Conservation (phyloP, 805 yeast species). For the Hyphopichia homilentoma region DNA sequence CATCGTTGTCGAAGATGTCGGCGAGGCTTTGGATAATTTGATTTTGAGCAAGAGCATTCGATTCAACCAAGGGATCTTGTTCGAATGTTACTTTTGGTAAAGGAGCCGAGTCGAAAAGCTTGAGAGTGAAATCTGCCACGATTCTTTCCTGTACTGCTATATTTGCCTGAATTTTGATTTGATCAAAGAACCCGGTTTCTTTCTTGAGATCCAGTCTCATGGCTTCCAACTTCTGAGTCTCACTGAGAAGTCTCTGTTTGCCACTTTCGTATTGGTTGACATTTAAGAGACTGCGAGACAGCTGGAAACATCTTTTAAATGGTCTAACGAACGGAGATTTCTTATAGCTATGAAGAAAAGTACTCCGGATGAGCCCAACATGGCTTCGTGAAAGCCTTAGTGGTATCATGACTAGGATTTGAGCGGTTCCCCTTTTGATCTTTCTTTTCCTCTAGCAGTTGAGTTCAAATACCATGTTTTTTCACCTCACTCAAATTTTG, state of each 20-base stretch:
- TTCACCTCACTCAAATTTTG: too few species aligned
- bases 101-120: neutral
- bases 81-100: neutral
- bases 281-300: too few species aligned
- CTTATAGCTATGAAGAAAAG: neutral
- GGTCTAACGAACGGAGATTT: neutral
- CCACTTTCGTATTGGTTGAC: too few species aligned
- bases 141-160: constrained; percentile 1
- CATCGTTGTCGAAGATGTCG: constrained; percentile 1
- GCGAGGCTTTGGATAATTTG: neutral
- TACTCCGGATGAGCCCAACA: neutral
- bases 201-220: constrained; percentile 1
- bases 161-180: neutral
- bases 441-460: too few species aligned
- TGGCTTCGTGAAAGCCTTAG: neutral
- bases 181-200: neutral
- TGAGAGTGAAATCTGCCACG: neutral
- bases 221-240: neutral
- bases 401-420: neutral
- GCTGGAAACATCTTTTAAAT: neutral
- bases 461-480: too few species aligned
- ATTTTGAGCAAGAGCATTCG: neutral
- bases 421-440: neutral
- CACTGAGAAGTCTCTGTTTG: too few species aligned
- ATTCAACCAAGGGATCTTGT: neutral